phyloP scores from a whole-genome alignment of 495 filamentous ascomycete genomes.

The Cenococcum geophilum region DNA sequence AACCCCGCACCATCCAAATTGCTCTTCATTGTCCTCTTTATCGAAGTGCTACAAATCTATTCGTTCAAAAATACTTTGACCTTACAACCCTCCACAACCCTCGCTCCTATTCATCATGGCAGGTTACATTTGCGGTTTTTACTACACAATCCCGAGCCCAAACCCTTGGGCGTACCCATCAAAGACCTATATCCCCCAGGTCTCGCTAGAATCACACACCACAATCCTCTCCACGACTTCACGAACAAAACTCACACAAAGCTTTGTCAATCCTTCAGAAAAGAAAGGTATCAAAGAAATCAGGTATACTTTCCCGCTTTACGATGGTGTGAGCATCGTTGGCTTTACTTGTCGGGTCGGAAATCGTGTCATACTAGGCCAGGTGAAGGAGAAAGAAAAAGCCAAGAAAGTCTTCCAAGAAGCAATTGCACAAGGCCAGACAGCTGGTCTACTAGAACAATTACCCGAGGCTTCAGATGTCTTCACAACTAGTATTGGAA shows the following conservation, averaged over 20 bases:
- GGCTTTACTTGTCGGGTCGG: constrained; percentile 53
- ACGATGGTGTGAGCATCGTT: constrained; percentile 60
- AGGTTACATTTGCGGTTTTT: constrained; percentile 12
- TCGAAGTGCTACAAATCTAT: neutral
- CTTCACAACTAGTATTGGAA: constrained; percentile 58
- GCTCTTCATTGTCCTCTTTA: neutral
- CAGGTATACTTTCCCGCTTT: constrained; percentile 60
- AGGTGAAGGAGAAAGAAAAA: constrained; percentile 55
- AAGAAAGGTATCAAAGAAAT: constrained; percentile 45
- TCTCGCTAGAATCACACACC: constrained; percentile 46
- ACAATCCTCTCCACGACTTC: constrained; percentile 50
- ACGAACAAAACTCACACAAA: constrained; percentile 55
- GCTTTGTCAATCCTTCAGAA: constrained; percentile 50
- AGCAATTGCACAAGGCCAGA: constrained; percentile 51
- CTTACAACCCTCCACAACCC: neutral
- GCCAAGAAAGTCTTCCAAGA: constrained; percentile 51
- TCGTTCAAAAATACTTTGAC: neutral
- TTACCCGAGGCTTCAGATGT: constrained; percentile 52
- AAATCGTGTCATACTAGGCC: constrained; percentile 47
- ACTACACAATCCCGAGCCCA: constrained; percentile 5
- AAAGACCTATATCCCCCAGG: constrained; percentile 47
- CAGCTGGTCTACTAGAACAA: constrained; percentile 58
- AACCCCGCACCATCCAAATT: neutral
- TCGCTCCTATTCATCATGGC: neutral
- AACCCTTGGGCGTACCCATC: neutral